These are phyloP conservation scores for Panicum hallii DNA, from an alignment of 202 grass and related monocot species.

Conservation along the genomic window DNA sequence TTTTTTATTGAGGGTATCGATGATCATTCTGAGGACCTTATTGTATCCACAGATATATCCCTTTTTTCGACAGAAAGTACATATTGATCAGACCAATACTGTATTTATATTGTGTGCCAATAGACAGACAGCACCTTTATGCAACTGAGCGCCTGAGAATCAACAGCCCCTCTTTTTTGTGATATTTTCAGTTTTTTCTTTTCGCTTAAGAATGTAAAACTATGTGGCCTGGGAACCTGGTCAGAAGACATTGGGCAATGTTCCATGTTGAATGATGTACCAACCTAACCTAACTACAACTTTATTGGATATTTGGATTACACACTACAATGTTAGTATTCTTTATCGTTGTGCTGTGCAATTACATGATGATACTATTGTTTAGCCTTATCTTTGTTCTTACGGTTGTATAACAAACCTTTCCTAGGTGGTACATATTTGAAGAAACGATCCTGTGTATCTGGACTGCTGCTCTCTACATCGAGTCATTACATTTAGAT, in stretches of 20 bases:
- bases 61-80: neutral
- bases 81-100: constrained; percentile 12
- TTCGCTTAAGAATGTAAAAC: constrained; percentile 1
- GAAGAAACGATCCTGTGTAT: constrained; percentile 77
- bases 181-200: constrained; percentile 10
- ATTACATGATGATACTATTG: neutral
- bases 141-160: neutral
- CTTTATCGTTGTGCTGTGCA: neutral
- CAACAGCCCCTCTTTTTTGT: neutral
- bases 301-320: neutral
- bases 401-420: constrained; percentile 26
- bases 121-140: neutral
- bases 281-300: neutral
- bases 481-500: constrained; percentile 67
- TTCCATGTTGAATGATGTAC: neutral
- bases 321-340: constrained; percentile 15
- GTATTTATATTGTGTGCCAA: constrained; percentile 11
- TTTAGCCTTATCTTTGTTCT: constrained; percentile 4
- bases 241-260: neutral
- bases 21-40: constrained; percentile 29
- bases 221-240: neutral
- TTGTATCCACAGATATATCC: constrained; percentile 7
- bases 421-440: constrained; percentile 96
- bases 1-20: constrained; percentile 4
- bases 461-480: constrained; percentile 86